A percentile compares a stretch with the other conserved stretches of the same genome.
Evolutionary conservation across 805 yeast species (phyloP).

Genomic region (Starmerella davenportii): DNA sequence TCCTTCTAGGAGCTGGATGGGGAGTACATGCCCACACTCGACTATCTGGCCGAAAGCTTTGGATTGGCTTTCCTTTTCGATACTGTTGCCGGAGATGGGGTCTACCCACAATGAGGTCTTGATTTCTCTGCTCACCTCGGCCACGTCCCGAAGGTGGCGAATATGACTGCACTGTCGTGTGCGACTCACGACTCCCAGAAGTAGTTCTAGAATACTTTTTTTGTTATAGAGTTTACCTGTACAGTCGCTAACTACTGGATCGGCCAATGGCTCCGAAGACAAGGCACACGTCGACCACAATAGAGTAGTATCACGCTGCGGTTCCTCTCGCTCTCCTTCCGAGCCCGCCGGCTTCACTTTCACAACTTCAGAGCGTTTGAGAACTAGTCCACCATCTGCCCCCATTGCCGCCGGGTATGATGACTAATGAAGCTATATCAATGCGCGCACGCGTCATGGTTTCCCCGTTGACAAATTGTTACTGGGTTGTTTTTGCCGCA

Average conservation of each 20-base stretch:
- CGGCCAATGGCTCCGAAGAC: slow-evolving; percentile 28
- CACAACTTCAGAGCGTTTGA: slow-evolving; percentile 36
- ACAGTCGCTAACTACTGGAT: slow-evolving; percentile 43
- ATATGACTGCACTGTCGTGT: slow-evolving; percentile 20
- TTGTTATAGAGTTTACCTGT: slow-evolving; percentile 49
- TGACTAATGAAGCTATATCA: too few species aligned
- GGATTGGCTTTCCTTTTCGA: slow-evolving; percentile 23
- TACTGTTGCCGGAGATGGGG: slow-evolving; percentile 24
- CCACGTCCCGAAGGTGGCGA: slow-evolving; percentile 28
- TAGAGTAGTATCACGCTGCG: too few species aligned
- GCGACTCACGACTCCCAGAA: slow-evolving; percentile 26
- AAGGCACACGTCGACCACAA: slow-evolving; percentile 33
- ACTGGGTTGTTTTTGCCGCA: too few species aligned
- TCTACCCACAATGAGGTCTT: slow-evolving; percentile 22
- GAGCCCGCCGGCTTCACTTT: slow-evolving; percentile 1
- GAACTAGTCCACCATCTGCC: slow-evolving; percentile 55
- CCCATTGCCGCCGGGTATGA: too few species aligned
- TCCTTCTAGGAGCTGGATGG: slow-evolving; percentile 12
- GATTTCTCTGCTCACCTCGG: slow-evolving; percentile 24
- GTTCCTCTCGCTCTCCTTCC: background rate
- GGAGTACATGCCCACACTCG: slow-evolving; percentile 22
- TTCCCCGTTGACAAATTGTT: too few species aligned
- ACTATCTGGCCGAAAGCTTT: slow-evolving; percentile 29
- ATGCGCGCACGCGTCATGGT: too few species aligned
- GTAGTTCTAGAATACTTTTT: slow-evolving; percentile 39